Evolutionary conservation across 192 early-diverging fungal genomes (phyloP), one percentile per base, ranked within the genome.

Genomic region (Podila epigama): DNA sequence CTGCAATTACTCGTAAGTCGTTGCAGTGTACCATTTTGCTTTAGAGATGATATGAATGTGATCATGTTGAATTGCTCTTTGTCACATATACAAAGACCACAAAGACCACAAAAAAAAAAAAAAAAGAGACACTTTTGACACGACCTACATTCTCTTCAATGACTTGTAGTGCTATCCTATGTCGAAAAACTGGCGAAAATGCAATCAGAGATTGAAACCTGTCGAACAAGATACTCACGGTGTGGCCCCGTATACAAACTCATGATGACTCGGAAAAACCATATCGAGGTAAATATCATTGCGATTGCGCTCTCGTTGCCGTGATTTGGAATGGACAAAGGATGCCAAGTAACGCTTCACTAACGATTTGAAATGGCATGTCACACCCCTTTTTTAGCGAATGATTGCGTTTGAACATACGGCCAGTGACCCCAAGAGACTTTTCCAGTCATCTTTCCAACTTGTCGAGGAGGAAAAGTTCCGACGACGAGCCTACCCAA

Each of bases 381-480:
- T n/a, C n/a, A n/a, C n/a, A n/a, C n/a, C n/a, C 20, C 15, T 9
- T 25, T 2, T 48, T 5, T 57, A 88, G 83, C 82, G 81, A 69
- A 94, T 95, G 88, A 82, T 85, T 28, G 86, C 91, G 8, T 95
- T 95, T 70, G 93, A 95, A 69, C 84, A 83, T 48, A 82, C 86
- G 0, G 93, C 93, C 2, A 90, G 86, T 0, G 92, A 95, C 59
- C 93, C 93, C 11, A 81, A 82, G 32, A 79, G 93, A 31, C 71
- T 95, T 22, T 92, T 92, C 56, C 81, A 87, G 54, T 75, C 85
- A 22, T 94, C 92, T 0, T 94, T 95, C 73, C 89, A 87, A 63
- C 77, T 95, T n/a, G 61, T 91, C 28, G 93, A 95, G 69, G 93
- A 95, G 68, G 93, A 95, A 42, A 85, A 87, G 70, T 95, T 91